Evolutionary conservation across 371 early-diverging fungal species (phyloP), one percentile per base, ranked within the genome.

Genomic region (Circinella umbellata): DNA sequence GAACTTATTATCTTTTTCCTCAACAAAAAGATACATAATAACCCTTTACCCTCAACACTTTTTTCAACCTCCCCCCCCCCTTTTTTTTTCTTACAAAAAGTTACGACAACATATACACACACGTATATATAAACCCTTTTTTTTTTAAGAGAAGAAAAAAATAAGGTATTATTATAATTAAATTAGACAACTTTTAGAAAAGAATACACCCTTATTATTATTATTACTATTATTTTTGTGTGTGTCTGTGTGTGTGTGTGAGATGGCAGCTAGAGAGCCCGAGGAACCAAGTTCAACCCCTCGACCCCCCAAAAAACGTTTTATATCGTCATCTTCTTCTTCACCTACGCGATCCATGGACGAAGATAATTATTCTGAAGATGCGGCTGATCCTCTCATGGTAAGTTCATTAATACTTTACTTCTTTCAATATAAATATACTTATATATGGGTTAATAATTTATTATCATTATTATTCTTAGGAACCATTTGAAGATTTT

Each of bases 251-350:
- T 27, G 27, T 27, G 27, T 51, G 51, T 51, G 8, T 51, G 51
- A 51, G 51, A 51, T 51, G 51, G 51, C 51, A 51, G n/a, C 51
- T 13, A 51, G 51, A 51, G 34, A 57, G 20, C 13, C 57, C n/a
- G 57, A 57, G 57, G 57, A 57, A 18, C 57, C 20, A 57, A 57
- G 4, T 9, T 57, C 57, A 27, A 14, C 57, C 46, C 73, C 73
- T n/a, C 69, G 68, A 34, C 71, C 75, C 68, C 71, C 71, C 17
- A 71, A 69, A 51, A 75, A 71, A 59, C 68, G 69, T 7, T 63
- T 66, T 34, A 18, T 75, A 37, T 53, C 71, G 15, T 69, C 71
- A 57, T 57, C 69, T 47, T 64, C 71, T 15, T 71, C 74, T 15
- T 63, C 74, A n/a, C 62, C 75, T 35, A 42, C 71, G 34, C 51